A percentile compares a stretch with the other conserved stretches of the same genome.
Conservation (phyloP, 148 eudicot species). For the Nyssa sinensis region DNA sequence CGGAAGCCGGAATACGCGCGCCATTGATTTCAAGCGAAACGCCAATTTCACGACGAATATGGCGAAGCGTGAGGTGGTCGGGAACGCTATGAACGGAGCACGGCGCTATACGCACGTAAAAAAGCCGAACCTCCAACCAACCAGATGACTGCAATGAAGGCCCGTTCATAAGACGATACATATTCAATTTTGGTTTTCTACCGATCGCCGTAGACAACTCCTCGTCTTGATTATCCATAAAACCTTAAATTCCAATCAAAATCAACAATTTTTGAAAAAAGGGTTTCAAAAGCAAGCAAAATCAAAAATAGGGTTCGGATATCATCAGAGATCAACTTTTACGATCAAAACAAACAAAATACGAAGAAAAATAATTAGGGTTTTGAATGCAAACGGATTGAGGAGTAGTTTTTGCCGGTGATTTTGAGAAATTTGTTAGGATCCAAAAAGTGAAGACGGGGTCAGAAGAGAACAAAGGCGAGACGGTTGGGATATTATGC, state of each 20-base stretch:
- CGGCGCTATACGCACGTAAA: constrained; percentile 73
- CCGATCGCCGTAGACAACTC: constrained; percentile 17
- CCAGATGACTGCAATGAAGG: constrained; percentile 34
- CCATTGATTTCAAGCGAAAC: constrained; percentile 69
- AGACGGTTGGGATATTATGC: not conserved
- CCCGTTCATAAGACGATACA: constrained; percentile 28
- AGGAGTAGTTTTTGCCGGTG: too few relatives aligned
- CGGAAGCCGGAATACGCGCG: constrained; percentile 45
- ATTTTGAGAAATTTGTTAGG: not conserved
- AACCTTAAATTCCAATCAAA: not conserved
- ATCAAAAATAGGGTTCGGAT: too few relatives aligned
- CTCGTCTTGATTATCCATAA: constrained; percentile 24
- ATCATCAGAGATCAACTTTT: too few relatives aligned
- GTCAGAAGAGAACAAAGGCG: not conserved
- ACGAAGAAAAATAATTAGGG: not conserved
- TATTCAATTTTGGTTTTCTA: constrained; percentile 18
- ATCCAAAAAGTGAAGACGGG: too few relatives aligned
- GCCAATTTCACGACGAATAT: constrained; percentile 56
- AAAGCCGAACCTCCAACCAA: constrained; percentile 69
- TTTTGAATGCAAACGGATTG: not conserved
- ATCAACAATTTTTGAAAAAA: not conserved
- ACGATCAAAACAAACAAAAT: too few relatives aligned
- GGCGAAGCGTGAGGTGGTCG: constrained; percentile 51
- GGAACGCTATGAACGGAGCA: constrained; percentile 56
- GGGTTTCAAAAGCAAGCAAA: not conserved